Conservation (phyloP, 148 eudicot species). For the Arbutus unedo region DNA sequence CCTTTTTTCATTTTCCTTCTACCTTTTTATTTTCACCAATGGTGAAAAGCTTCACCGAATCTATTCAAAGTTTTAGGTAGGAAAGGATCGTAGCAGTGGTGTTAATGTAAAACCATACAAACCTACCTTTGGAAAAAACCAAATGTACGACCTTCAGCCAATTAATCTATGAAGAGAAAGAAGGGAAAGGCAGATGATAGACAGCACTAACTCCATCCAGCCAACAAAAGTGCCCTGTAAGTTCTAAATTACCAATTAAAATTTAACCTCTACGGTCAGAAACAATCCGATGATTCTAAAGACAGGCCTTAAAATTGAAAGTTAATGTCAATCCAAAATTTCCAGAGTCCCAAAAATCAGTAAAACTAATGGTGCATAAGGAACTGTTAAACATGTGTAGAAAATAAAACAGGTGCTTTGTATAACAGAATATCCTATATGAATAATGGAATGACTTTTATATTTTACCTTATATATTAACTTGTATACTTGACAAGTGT, state of each 20-base stretch:
- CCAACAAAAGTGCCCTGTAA: neutral
- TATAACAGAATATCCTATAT: neutral
- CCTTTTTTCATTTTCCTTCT: neutral
- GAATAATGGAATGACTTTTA: too few species aligned
- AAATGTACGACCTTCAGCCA: neutral
- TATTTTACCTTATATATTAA: too few species aligned
- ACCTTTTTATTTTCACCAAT: neutral
- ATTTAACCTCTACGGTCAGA: neutral
- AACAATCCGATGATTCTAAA: neutral
- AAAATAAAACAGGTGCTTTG: neutral
- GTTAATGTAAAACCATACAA: too few species aligned
- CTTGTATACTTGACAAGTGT: too few species aligned
- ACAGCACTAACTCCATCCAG: neutral
- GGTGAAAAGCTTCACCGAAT: slow-evolving; percentile 1
- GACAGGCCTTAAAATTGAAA: neutral
- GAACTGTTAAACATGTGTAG: neutral
- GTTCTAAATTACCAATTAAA: neutral
- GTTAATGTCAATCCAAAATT: neutral
- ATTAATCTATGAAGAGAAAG: neutral
- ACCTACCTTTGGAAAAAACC: too few species aligned
- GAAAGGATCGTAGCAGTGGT: neutral
- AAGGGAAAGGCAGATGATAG: neutral
- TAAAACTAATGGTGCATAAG: neutral
- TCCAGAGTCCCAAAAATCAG: neutral
- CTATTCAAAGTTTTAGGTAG: neutral